Evolutionary conservation across 148 eudicot species (phyloP).

Genomic region (Persicaria tinctoria): DNA sequence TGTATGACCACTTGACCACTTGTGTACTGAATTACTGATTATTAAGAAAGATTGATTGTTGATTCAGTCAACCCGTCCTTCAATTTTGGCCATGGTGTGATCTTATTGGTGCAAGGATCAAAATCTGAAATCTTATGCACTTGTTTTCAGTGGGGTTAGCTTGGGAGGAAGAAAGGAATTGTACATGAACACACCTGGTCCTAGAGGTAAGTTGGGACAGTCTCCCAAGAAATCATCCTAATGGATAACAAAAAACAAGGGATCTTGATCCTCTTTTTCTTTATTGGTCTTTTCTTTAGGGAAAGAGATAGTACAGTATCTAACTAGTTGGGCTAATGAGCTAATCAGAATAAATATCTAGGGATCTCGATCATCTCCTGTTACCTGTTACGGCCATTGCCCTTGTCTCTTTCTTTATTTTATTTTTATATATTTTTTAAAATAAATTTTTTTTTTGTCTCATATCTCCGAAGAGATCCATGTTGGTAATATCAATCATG

Average conservation of each 20-base stretch:
- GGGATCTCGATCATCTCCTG: background rate
- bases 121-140: background rate
- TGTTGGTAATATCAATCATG: no score
- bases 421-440: background rate
- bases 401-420: background rate
- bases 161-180: background rate
- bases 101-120: background rate
- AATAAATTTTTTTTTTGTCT: background rate
- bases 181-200: background rate
- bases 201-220: background rate
- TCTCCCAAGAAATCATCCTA: background rate
- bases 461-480: no score
- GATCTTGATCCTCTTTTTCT: conserved; percentile 8
- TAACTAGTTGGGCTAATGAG: background rate
- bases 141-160: background rate
- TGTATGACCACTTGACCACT: conserved; percentile 3
- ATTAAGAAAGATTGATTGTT: background rate
- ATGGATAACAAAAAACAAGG: conserved; percentile 7
- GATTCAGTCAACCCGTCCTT: background rate
- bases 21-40: no score
- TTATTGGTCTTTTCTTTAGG: conserved; percentile 1
- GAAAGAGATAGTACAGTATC: background rate
- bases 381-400: background rate
- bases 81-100: no score
- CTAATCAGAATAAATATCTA: background rate